Conservation (phyloP, 192 early-diverging fungal species). For the Podila horticola region DNA sequence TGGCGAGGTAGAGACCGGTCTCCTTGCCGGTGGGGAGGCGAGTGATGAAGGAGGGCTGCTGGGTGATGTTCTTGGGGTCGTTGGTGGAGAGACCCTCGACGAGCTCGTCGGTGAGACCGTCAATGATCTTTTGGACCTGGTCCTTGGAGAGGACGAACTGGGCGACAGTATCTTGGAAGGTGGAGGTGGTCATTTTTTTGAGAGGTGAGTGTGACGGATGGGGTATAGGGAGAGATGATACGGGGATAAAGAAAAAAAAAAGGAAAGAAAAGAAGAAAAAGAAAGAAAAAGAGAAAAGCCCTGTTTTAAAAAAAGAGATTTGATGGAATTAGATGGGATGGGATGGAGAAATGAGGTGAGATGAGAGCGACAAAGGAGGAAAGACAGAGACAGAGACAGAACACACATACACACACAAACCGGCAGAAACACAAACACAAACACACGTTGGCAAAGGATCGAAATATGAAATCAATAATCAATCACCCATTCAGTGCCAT, state of each 20-base stretch:
- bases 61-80: slow-evolving; percentile 64
- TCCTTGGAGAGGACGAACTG: slow-evolving; percentile 51
- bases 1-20: slow-evolving; percentile 86
- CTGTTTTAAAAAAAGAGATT: no score
- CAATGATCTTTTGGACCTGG: slow-evolving; percentile 48
- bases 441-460: no score
- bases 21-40: slow-evolving; percentile 85
- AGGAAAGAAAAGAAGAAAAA: background rate
- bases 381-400: no score
- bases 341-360: no score
- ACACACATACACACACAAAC: no score
- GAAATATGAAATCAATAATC: no score
- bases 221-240: background rate
- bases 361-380: no score
- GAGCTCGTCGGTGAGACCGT: slow-evolving; percentile 48
- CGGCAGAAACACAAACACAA: no score
- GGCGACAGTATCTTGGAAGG: slow-evolving; percentile 42
- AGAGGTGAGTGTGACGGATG: background rate
- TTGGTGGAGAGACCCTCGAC: slow-evolving; percentile 58
- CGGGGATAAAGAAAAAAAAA: background rate
- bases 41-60: slow-evolving; percentile 94
- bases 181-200: slow-evolving; percentile 22
- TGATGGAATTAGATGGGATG: no score
- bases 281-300: background rate
- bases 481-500: no score